Evolutionary conservation across 257 asterid genomes (phyloP).

Genomic region (Mitragyna speciosa): DNA sequence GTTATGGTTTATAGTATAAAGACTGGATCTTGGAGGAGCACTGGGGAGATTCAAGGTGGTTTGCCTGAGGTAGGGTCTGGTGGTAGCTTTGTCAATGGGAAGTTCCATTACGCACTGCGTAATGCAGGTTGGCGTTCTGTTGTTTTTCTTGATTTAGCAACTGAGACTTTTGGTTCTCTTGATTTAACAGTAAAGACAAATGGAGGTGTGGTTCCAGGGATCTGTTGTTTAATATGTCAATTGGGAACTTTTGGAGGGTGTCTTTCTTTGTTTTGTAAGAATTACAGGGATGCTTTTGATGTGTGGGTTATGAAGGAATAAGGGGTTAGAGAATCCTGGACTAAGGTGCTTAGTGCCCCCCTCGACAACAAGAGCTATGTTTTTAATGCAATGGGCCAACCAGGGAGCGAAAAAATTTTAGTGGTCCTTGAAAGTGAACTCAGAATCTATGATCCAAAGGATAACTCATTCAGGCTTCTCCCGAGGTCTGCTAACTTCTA

Average conservation of each 20-base stretch:
- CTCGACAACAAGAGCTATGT: no score
- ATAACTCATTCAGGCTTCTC: not conserved
- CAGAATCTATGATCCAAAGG: not conserved
- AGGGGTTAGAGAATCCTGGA: slow-evolving; percentile 33
- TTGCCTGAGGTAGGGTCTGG: slow-evolving; percentile 14
- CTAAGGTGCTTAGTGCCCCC: slow-evolving; percentile 30
- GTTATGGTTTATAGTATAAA: slow-evolving; percentile 45
- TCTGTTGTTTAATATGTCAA: not conserved
- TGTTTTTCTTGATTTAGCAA: slow-evolving; percentile 39
- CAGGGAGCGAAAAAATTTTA: not conserved
- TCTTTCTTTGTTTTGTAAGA: slow-evolving; percentile 31
- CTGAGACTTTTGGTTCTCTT: slow-evolving; percentile 25
- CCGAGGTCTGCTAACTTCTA: not conserved
- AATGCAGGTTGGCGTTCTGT: not conserved
- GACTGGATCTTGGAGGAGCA: slow-evolving; percentile 40
- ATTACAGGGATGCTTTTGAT: not conserved
- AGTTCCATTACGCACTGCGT: slow-evolving; percentile 46
- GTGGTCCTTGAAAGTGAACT: not conserved
- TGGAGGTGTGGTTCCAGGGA: slow-evolving; percentile 6
- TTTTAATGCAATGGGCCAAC: not conserved
- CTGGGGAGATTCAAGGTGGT: slow-evolving; percentile 24
- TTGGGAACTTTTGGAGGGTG: slow-evolving; percentile 29
- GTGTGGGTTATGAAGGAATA: slow-evolving; percentile 44
- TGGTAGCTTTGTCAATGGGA: slow-evolving; percentile 35
- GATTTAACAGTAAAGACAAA: no score